A percentile compares a stretch with the other conserved stretches of the same genome.
These are phyloP conservation scores for Candida ovalis DNA, from an alignment of 805 yeast genomes.

Conservation along the genomic window DNA sequence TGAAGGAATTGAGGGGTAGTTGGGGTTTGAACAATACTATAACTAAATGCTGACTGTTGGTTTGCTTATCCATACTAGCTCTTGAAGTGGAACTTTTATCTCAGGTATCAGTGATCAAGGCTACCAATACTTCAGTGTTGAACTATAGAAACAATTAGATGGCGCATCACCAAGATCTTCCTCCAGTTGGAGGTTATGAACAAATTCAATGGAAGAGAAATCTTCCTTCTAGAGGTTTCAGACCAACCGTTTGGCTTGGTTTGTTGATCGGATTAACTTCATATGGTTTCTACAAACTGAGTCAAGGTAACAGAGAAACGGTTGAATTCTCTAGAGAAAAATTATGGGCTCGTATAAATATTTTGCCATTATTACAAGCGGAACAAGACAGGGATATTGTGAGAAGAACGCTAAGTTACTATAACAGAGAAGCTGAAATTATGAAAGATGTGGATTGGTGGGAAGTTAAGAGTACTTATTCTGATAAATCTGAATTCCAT, in stretches of 20 bases:
- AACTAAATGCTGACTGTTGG: no score
- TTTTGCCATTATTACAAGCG: slow-evolving; percentile 72
- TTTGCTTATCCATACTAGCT: no score
- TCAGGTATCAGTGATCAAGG: no score
- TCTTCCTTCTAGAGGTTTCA: slow-evolving; percentile 79
- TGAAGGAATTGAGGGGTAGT: neutral
- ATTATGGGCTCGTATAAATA: slow-evolving; percentile 69
- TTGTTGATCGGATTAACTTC: slow-evolving; percentile 60
- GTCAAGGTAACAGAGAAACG: slow-evolving; percentile 68
- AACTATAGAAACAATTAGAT: slow-evolving; percentile 2
- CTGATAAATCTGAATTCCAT: slow-evolving; percentile 32
- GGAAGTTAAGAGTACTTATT: slow-evolving; percentile 45
- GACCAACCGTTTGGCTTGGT: slow-evolving; percentile 69
- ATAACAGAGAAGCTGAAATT: slow-evolving; percentile 64
- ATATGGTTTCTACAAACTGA: slow-evolving; percentile 67
- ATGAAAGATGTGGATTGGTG: slow-evolving; percentile 62
- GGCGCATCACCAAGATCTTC: slow-evolving; percentile 64
- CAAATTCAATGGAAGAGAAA: slow-evolving; percentile 88
- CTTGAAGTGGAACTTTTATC: no score
- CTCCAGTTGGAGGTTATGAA: slow-evolving; percentile 83
- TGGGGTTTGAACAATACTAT: no score
- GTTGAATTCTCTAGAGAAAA: slow-evolving; percentile 73
- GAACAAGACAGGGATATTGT: slow-evolving; percentile 78
- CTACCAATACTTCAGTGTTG: no score
- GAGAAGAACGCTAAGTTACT: slow-evolving; percentile 63